A percentile compares a stretch with the other conserved stretches of the same genome.
Conservation (phyloP, 768 basidiomycete genomes). For the Calocera viscosa region DNA sequence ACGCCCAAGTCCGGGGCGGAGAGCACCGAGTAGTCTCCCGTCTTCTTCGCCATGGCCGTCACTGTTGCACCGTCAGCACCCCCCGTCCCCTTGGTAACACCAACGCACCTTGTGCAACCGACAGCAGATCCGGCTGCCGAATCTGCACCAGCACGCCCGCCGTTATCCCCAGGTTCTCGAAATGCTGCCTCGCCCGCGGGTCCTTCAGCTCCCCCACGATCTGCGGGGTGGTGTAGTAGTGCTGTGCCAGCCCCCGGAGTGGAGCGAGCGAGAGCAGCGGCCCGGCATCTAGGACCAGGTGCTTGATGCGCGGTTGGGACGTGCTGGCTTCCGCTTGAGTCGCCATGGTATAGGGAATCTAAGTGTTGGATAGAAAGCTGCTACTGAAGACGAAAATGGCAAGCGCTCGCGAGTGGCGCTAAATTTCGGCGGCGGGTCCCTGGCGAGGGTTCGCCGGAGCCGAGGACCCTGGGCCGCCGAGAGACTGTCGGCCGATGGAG, state of each 20-base stretch:
- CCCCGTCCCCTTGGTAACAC: conserved; percentile 27
- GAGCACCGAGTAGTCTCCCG: conserved; percentile 87
- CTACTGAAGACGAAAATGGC: background rate
- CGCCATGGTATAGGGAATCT: background rate
- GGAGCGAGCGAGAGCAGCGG: conserved; percentile 82
- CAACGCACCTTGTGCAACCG: conserved; percentile 42
- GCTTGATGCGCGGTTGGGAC: conserved; percentile 27
- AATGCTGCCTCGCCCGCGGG: conserved; percentile 72
- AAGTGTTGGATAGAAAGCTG: background rate
- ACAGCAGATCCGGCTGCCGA: conserved; percentile 52
- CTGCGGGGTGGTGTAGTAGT: conserved; percentile 78
- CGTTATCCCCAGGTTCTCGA: conserved; percentile 61
- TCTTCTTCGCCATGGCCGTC: conserved; percentile 83
- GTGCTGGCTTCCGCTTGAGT: background rate
- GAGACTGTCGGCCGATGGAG: no score
- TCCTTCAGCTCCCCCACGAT: conserved; percentile 86
- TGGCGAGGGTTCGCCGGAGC: no score
- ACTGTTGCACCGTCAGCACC: conserved; percentile 36
- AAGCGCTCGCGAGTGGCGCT: no score
- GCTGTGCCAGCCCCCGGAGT: conserved; percentile 74
- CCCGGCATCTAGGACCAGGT: conserved; percentile 85
- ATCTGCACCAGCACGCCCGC: conserved; percentile 66
- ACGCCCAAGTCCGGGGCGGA: conserved; percentile 85
- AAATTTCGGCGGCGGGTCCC: no score
- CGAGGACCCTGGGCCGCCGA: no score